Evolutionary conservation across 2,329 filamentous ascomycete species (phyloP), one percentile per base, ranked within the genome.

Genomic region (Ilyonectria destructans): DNA sequence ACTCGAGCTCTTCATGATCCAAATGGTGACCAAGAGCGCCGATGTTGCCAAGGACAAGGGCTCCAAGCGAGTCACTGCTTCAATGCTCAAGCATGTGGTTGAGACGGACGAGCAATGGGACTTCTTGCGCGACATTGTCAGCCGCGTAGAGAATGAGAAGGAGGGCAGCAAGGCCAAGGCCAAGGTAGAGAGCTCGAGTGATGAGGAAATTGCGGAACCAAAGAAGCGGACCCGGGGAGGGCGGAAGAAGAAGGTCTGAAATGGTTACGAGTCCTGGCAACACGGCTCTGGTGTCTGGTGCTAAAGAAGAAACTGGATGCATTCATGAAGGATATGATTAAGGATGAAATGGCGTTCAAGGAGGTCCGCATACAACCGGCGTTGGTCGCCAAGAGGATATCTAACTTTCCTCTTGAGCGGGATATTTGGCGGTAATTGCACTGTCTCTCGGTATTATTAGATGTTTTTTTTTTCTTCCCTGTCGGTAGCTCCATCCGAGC

Each of bases 1-100:
- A 17, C 87, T 99, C 7, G 96, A 99, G 83, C 87, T 99, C 9
- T 99, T 99, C 80, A 99, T 99, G 96, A 94, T 98, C 70, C 92
- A 94, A 48, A 88, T 99, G 64, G 96, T 98, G 69, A 91, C 91
- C 31, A 96, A 95, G 79, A 95, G 95, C 65, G 95, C 96, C 55
- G 90, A 92, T 59, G 91, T 97, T 74, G 96, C 96, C 58, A 90
- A 89, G 74, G 89, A 92, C 68, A 94, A 93, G 80, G 93, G 92
- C 70, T 95, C 94, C 0, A 98, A 97, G 83, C 90, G 95, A 71
- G 93, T 99, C 72, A 95, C 94, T 17, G 94, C 95, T 2, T 87
- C 91, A 64, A 97, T 98, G 87, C 88, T 99, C 73, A 98, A 98
- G 84, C 90, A 93, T 70, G 96, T 96, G 12, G 92, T 99, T 46